phyloP scores from a whole-genome alignment of 2,329 filamentous ascomycete species.

The Tolypocladium pustulatum region DNA sequence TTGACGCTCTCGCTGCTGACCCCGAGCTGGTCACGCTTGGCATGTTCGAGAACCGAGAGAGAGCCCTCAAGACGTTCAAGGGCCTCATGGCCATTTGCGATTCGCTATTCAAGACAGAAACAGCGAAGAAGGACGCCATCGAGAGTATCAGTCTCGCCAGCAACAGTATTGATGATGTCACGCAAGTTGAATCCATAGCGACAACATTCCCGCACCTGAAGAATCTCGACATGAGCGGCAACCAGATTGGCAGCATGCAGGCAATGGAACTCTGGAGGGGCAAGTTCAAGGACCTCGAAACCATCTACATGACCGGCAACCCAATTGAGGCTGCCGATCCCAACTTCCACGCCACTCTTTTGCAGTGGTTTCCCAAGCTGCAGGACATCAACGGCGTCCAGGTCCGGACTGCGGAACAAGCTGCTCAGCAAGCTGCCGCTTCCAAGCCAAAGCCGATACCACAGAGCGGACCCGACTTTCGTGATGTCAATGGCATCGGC shows the following conservation, averaged over 20 bases:
- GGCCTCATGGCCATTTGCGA: conserved; percentile 84
- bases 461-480: conserved; percentile 56
- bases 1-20: conserved; percentile 69
- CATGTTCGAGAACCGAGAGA: conserved; percentile 61
- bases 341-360: conserved; percentile 55
- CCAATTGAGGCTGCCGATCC: conserved; percentile 54
- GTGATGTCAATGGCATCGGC: conserved; percentile 64
- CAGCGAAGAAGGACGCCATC: conserved; percentile 68
- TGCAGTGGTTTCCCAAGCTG: conserved; percentile 76
- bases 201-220: conserved; percentile 75
- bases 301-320: conserved; percentile 69
- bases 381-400: conserved; percentile 64
- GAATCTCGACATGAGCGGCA: conserved; percentile 81
- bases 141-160: conserved; percentile 71
- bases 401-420: conserved; percentile 62
- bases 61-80: conserved; percentile 79
- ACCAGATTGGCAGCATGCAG: conserved; percentile 60
- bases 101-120: conserved; percentile 58
- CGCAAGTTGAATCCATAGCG: conserved; percentile 63
- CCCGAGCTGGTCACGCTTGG: conserved; percentile 60
- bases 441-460: conserved; percentile 48
- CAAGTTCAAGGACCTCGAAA: conserved; percentile 69
- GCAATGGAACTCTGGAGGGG: conserved; percentile 66
- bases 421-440: conserved; percentile 42
- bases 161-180: conserved; percentile 67